Percentiles rank a stretch among this genome's conserved stretches.
These are phyloP conservation scores for Colletotrichum camelliae DNA, from an alignment of 2,329 filamentous ascomycete species.

Conservation along the genomic window DNA sequence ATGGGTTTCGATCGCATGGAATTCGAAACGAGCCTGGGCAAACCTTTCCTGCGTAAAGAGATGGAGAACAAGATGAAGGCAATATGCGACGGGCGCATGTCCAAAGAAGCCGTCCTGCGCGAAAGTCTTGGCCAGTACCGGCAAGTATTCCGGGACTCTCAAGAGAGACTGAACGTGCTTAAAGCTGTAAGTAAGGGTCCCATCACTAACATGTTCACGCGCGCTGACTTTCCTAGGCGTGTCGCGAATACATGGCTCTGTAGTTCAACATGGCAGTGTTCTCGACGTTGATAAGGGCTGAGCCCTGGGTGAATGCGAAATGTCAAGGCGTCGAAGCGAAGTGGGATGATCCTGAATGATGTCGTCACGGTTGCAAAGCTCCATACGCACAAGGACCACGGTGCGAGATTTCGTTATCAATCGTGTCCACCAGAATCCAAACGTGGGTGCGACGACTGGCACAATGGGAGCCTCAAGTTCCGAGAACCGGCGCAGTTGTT, in stretches of 20 bases:
- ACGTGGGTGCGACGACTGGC: conserved; percentile 19
- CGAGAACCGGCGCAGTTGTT: neutral
- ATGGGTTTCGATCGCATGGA: conserved; percentile 95
- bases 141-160: conserved; percentile 82
- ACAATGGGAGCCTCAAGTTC: conserved; percentile 5
- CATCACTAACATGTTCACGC: neutral
- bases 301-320: conserved; percentile 9
- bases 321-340: conserved; percentile 9
- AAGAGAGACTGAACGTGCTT: conserved; percentile 73
- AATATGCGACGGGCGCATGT: conserved; percentile 87
- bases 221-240: conserved; percentile 43
- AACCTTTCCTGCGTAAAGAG: conserved; percentile 95
- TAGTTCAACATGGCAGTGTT: conserved; percentile 29
- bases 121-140: conserved; percentile 89
- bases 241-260: conserved; percentile 56
- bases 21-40: conserved; percentile 89
- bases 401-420: conserved; percentile 15
- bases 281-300: conserved; percentile 12
- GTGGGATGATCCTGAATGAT: conserved; percentile 16
- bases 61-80: conserved; percentile 98
- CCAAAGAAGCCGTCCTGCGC: conserved; percentile 75
- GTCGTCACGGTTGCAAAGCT: neutral
- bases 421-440: conserved; percentile 15
- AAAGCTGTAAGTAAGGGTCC: conserved; percentile 57
- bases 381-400: conserved; percentile 17